Base-by-base conservation (phyloP, 1,139 yeast genomes). In the Pneumocystis jirovecii region DNA sequence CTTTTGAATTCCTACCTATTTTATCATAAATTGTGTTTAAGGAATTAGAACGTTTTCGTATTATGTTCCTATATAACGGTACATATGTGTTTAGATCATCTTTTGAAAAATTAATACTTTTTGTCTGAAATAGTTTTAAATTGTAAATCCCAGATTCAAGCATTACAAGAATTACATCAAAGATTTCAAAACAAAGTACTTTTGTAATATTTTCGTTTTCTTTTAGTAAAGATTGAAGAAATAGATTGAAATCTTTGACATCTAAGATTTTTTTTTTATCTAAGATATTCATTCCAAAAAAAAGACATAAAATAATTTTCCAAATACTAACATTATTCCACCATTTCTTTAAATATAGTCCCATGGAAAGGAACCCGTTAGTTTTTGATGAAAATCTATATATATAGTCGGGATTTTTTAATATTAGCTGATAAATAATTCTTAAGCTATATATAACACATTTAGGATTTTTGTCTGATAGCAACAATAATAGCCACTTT, bases 281-380 rank as follows among this genome's bases (percentile, higher is more conserved):
- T 19, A 68, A 69, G 21, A 69, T 63, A 44, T 68, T 68, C 8
- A 68, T 61, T 21, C 73, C 73, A 63, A 71, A 71, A 3, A 71
- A 59, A 40, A 71, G 65, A 3, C 69, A 69, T n/a, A 71, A 62
- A 12, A 69, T 62, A n/a, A 68, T 65, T 6, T 66, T 66, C 73
- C 74, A 72, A 6, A 77, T 64, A 21, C 71, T 73, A 7, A 72
- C 80, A 67, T 79, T 78, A 37, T 72, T 69, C 84, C 86, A 82
- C 79, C 81, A 79, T 62, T 75, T 72, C 64, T 76, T 74, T 50
- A 83, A 71, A 57, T 76, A 76, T 66, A 76, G 80, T 0, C 84
- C 78, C 40, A 87, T 71, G 1, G 86, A 77, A 37, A 79, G 80
- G 25, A 84, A 73, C 0, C 93, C 93, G 65, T 82, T 81, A 25